Evolutionary conservation across 2,329 filamentous ascomycete species (phyloP).

Genomic region (Pyrenochaeta sp.): DNA sequence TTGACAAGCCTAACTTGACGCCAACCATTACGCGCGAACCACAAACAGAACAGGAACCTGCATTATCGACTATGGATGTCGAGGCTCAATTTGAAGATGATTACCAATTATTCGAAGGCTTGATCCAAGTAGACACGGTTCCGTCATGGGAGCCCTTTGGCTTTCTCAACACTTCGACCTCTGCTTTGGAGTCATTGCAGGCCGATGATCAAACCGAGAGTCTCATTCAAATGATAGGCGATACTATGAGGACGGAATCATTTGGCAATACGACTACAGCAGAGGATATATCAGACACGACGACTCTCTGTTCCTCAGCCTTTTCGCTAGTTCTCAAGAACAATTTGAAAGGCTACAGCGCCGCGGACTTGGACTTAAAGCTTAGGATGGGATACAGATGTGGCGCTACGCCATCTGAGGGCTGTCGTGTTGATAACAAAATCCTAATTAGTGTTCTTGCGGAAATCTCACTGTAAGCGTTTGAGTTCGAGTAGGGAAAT

Average conservation of each 20-base stretch:
- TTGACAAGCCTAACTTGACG: conserved; percentile 6
- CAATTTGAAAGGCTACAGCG: conserved; percentile 18
- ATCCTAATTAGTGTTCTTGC: conserved; percentile 22
- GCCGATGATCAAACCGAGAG: conserved; percentile 1
- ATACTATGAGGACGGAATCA: conserved; percentile 5
- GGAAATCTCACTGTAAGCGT: too few species aligned
- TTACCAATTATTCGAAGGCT: conserved; percentile 5
- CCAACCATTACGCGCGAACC: conserved; percentile 1
- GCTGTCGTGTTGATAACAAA: conserved; percentile 24
- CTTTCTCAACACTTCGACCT: conserved; percentile 2
- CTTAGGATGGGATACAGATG: conserved; percentile 21
- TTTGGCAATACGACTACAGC: conserved; percentile 5
- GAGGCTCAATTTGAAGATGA: conserved; percentile 3
- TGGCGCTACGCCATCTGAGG: conserved; percentile 11
- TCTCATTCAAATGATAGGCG: conserved; percentile 1
- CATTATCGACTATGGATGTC: conserved; percentile 1
- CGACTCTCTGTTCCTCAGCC: conserved; percentile 24
- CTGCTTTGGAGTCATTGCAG: conserved; percentile 3
- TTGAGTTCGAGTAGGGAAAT: too few species aligned
- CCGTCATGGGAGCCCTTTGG: conserved; percentile 6
- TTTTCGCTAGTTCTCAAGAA: conserved; percentile 23
- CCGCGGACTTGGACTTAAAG: conserved; percentile 19
- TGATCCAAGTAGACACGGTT: conserved; percentile 5
- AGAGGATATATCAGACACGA: conserved; percentile 16
- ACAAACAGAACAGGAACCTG: conserved; percentile 4